These are phyloP conservation scores for Botryosphaeria agaves DNA, from an alignment of 2,329 filamentous ascomycete species.

Conservation along the genomic window DNA sequence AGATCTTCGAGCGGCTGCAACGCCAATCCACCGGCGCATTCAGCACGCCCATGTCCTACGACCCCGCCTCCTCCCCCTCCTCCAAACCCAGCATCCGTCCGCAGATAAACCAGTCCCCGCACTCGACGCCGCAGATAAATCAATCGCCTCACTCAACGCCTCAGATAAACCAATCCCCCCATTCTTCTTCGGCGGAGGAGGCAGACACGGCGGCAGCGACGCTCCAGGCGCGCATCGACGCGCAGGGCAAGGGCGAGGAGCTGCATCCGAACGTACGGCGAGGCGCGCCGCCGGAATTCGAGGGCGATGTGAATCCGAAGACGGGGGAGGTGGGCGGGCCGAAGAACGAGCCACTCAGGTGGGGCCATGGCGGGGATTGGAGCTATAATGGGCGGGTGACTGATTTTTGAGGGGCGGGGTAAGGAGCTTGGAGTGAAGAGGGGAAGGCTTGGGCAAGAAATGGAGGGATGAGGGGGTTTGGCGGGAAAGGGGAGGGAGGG, in stretches of 20 bases:
- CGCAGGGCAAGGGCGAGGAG: slow-evolving; percentile 43
- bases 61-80: slow-evolving; percentile 18
- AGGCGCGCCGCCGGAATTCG: slow-evolving; percentile 78
- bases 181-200: slow-evolving; percentile 13
- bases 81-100: slow-evolving; percentile 14
- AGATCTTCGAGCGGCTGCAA: slow-evolving; percentile 78
- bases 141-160: slow-evolving; percentile 22
- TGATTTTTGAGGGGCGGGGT: slow-evolving; percentile 45
- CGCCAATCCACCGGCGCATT: slow-evolving; percentile 58
- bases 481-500: too few relatives aligned
- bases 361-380: slow-evolving; percentile 66
- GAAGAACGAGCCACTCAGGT: slow-evolving; percentile 89
- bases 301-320: slow-evolving; percentile 79
- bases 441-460: too few relatives aligned
- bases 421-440: too few relatives aligned
- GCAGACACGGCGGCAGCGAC: slow-evolving; percentile 11
- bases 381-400: slow-evolving; percentile 92
- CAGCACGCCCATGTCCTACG: slow-evolving; percentile 41
- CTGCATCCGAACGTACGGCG: slow-evolving; percentile 54
- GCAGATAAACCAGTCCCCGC: slow-evolving; percentile 33
- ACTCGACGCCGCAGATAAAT: slow-evolving; percentile 17
- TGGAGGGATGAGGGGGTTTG: too few relatives aligned
- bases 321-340: slow-evolving; percentile 93
- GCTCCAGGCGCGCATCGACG: slow-evolving; percentile 27
- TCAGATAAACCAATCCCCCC: slow-evolving; percentile 22